Evolutionary conservation across 1,284 basidiomycete species (phyloP), one percentile per base, ranked within the genome.

Genomic region (Cryptococcus wingfieldii): DNA sequence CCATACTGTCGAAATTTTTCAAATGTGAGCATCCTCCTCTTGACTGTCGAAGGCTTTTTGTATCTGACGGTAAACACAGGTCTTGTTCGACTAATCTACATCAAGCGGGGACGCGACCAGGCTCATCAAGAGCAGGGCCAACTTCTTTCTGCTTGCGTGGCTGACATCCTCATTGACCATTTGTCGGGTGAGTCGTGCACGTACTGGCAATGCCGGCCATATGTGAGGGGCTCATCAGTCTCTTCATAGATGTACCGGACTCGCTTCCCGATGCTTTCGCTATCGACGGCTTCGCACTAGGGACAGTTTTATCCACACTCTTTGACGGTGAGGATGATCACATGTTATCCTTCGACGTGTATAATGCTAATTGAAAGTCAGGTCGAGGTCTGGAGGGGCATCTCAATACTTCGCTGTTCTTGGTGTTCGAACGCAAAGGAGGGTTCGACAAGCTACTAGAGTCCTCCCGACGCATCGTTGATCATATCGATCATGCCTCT

Each of bases 381-480:
- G 90, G 91, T 56, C 86, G 88, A 28, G 83, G 86, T 0, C 79
- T 82, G 16, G 83, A 85, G 51, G 86, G 83, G 58, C 84, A 82
- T n/a, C 77, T 97, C 14, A 87, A 95, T 64, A 93, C 90, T 0
- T 83, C 91, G 23, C 80, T 95, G 5, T 80, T 98, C 31, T 79
- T 84, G 47, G 83, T 87, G 0, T 88, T 96, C 67, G 84, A 86
- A 61, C 82, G 84, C 41, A 79, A 80, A 12, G 87, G 85, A 27
- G 94, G 93, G 0, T 71, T 97, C 28, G 81, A 86, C 31, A 80
- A 83, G 4, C 79, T 92, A n/a, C 77, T 89, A 55, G 73, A 79
- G 38, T 80, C 87, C 37, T 86, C 84, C 65, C 78, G 78, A 14
- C 78, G 77, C 31, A 85, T 90, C 61, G 23, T 62, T 16, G 34